phyloP scores from a whole-genome alignment of 2,329 filamentous ascomycete species.

The Diaporthe ilicicola region DNA sequence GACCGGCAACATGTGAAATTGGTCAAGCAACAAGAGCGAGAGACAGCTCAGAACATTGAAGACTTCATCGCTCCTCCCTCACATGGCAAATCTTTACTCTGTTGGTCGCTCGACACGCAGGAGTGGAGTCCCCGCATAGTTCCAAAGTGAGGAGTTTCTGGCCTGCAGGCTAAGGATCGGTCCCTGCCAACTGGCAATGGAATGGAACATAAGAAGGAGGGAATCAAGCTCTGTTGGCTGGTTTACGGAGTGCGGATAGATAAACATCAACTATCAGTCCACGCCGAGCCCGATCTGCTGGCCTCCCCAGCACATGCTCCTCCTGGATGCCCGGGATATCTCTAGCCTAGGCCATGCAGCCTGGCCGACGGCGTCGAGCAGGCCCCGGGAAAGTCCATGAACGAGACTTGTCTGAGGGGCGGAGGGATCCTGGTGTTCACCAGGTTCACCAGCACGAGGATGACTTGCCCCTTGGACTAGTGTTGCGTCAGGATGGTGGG shows the following conservation, averaged over 20 bases:
- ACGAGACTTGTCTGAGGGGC: background rate
- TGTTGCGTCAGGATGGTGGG: conserved; percentile 3
- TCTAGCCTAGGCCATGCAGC: conserved; percentile 25
- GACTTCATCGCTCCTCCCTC: conserved; percentile 11
- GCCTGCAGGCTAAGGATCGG: conserved; percentile 12
- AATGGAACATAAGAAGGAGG: conserved; percentile 28
- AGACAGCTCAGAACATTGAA: background rate
- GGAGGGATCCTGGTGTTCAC: background rate
- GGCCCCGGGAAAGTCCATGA: background rate
- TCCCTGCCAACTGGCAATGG: conserved; percentile 4
- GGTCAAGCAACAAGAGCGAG: background rate
- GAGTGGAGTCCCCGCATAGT: conserved; percentile 1
- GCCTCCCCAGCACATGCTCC: background rate
- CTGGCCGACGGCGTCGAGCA: conserved; percentile 33
- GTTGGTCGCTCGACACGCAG: conserved; percentile 14
- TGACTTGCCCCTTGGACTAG: conserved; percentile 14
- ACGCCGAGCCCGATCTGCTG: conserved; percentile 18
- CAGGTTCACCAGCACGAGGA: conserved; percentile 20
- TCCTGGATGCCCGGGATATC: conserved; percentile 6
- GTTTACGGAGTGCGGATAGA: conserved; percentile 27
- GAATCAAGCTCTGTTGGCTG: conserved; percentile 28
- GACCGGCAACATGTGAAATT: background rate
- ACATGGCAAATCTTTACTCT: background rate
- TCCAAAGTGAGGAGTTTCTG: background rate
- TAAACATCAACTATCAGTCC: conserved; percentile 22